These are phyloP conservation scores for Cryptococcus amylolentus DNA, from an alignment of 1,284 basidiomycete species.

Conservation along the genomic window DNA sequence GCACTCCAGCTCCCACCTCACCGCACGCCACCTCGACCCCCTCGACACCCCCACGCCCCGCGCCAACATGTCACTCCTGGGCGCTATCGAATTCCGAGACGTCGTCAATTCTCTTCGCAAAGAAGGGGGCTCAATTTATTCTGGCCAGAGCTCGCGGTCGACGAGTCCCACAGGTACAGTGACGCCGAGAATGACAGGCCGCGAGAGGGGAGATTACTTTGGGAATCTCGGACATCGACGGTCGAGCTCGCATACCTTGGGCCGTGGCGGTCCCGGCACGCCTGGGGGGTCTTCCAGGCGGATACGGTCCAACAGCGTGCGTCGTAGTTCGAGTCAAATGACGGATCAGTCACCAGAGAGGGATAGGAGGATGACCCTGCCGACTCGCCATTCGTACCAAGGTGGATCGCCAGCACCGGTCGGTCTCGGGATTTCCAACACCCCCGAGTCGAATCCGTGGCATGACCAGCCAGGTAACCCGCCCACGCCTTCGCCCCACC, in stretches of 20 bases:
- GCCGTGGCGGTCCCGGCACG: background rate
- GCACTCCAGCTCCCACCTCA: background rate
- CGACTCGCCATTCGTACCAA: background rate
- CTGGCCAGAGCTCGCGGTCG: slow-evolving; percentile 11
- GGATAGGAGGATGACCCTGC: background rate
- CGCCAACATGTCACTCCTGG: slow-evolving; percentile 71
- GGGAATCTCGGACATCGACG: slow-evolving; percentile 19
- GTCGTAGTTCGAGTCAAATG: background rate
- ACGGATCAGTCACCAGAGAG: background rate
- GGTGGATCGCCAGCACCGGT: background rate
- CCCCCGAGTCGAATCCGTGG: slow-evolving; percentile 32
- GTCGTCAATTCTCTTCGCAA: slow-evolving; percentile 74
- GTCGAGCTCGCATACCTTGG: slow-evolving; percentile 3
- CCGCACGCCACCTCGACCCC: slow-evolving; percentile 9
- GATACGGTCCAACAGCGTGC: background rate
- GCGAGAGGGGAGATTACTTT: slow-evolving; percentile 19
- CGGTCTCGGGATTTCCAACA: background rate
- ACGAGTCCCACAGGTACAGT: slow-evolving; percentile 13
- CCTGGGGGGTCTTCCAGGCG: background rate
- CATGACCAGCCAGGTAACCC: slow-evolving; percentile 25
- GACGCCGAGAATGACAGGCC: background rate
- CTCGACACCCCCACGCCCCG: slow-evolving; percentile 39
- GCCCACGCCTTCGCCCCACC: slow-evolving; percentile 13
- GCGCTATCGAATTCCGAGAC: slow-evolving; percentile 88
- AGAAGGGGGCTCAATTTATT: slow-evolving; percentile 18